Evolutionary conservation across 1,284 basidiomycete genomes (phyloP), one percentile per base, ranked within the genome.

Genomic region (Wolfiporia cocos): DNA sequence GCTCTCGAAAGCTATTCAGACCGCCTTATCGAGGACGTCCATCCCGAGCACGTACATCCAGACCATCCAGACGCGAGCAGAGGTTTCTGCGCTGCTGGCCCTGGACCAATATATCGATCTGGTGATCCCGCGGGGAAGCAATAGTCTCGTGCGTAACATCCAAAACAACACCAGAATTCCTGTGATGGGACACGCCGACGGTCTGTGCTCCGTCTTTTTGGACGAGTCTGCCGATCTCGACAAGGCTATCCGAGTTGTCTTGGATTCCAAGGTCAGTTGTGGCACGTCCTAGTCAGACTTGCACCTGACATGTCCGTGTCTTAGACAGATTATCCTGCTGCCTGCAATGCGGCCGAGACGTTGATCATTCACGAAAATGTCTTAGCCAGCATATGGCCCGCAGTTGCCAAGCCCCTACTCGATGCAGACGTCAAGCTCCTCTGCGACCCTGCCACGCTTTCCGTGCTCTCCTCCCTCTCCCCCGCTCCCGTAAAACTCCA

Each of bases 181-280:
- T 1, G 96, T 99, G 34, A 97, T 99, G 93, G 96, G 96, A 1
- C 96, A 99, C 58, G 95, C 96, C 3, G 95, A 99, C 62, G 95
- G 95, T 0, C 68, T 98, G 7, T 99, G 95, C 62, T 76, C 83
- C 4, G 81, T 94, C 1, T 98, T 86, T 62, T 66, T 99, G 3
- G 95, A 99, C 63, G 79, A 87, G 50, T 74, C 75, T 28, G 95
- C 94, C 0, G 77, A 87, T 52, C 54, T 70, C 33, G 73, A 78
- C 36, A 96, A 92, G 62, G 89, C 92, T 0, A 67, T 86, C 26
- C 74, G 91, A 12, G 75, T 97, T 6, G 79, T 86, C 0, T 68
- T 96, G 4, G 96, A 99, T 63, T 86, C 92, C 11, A 99, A 99
- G 76, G 93, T 93, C 49, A 36, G 24, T 15, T 40, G 14, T 32